These are phyloP conservation scores for Claviceps sp. DNA, from an alignment of 2,329 filamentous ascomycete species.

Conservation along the genomic window DNA sequence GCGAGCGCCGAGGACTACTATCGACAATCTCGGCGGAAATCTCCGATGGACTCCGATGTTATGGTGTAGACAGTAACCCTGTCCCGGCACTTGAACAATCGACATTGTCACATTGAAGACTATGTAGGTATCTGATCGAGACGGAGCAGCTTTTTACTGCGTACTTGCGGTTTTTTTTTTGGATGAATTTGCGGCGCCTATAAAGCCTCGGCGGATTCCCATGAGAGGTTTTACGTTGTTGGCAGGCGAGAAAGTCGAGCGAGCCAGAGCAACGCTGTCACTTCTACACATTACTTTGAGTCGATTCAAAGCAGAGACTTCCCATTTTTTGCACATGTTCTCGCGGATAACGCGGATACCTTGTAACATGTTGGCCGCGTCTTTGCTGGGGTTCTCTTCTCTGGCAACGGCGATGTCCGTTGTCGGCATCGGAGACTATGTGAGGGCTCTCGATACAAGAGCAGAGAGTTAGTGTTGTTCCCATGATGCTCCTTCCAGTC, in stretches of 20 bases:
- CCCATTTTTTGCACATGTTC: neutral
- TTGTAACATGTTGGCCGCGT: slow-evolving; percentile 12
- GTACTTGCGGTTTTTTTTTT: no score
- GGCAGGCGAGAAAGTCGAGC: neutral
- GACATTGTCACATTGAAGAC: no score
- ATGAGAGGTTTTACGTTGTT: neutral
- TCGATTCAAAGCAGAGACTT: neutral
- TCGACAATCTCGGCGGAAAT: no score
- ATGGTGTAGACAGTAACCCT: no score
- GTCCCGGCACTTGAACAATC: no score
- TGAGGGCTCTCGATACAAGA: slow-evolving; percentile 17
- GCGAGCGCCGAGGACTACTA: no score
- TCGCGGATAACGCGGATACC: neutral
- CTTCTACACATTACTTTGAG: neutral
- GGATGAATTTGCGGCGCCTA: neutral
- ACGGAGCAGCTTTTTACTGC: no score
- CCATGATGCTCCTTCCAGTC: no score
- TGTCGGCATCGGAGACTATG: slow-evolving; percentile 13
- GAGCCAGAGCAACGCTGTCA: neutral
- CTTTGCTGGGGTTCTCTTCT: slow-evolving; percentile 14
- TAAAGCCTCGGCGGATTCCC: neutral
- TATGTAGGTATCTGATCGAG: no score
- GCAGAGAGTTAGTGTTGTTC: neutral
- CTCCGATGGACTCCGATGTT: no score
- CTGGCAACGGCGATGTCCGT: slow-evolving; percentile 15